Base-by-base conservation (phyloP, 768 basidiomycete genomes). In the Clitopilus hobsonii region DNA sequence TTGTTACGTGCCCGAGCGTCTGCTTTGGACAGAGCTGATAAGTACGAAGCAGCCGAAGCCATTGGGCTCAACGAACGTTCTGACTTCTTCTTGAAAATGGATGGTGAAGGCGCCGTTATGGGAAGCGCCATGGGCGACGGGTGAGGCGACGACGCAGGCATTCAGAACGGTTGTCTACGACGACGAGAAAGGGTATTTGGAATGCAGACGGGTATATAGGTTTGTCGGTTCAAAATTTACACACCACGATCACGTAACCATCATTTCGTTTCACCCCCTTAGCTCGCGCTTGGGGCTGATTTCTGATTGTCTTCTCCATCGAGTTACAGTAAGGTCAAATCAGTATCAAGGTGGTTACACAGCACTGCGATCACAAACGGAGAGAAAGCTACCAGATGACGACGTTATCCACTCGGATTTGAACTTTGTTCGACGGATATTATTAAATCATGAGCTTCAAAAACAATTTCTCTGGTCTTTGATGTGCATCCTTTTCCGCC, bases 51-150 rank as follows among this genome's bases (percentile, higher is more conserved):
- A 16, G 75, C 75, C n/a, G 74, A 71, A 22, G 74, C 61, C 63
- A 69, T 65, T 55, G 67, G 61, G 6, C 67, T 54, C 26, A 60
- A 25, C 38, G 68, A 66, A 25, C 70, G 66, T 3, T 65, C 61
- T 28, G 73, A 72, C 49, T 74, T 74, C 62, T 86, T 86, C 71
- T 77, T 81, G 72, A 87, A 86, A 22, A 85, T 81, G 25, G 85
- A 85, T 30, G 75, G 66, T 0, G 74, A 70, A 23, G 78, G 75
- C 22, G 79, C 74, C 11, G 78, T 68, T 57, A 80, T 76, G 56
- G 73, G 74, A 56, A 87, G 64, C 0, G 85, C 86, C 74, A 88
- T 88, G 36, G 86, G 86, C 3, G 86, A 88, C 49, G 81, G 72
- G 27, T 63, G 60, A 7, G 67, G 66, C 38, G 67, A 65, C 29